A percentile compares a stretch with the other conserved stretches of the same genome.
Evolutionary conservation across 495 filamentous ascomycete species (phyloP).

Genomic region (Amniculicola lignicola): DNA sequence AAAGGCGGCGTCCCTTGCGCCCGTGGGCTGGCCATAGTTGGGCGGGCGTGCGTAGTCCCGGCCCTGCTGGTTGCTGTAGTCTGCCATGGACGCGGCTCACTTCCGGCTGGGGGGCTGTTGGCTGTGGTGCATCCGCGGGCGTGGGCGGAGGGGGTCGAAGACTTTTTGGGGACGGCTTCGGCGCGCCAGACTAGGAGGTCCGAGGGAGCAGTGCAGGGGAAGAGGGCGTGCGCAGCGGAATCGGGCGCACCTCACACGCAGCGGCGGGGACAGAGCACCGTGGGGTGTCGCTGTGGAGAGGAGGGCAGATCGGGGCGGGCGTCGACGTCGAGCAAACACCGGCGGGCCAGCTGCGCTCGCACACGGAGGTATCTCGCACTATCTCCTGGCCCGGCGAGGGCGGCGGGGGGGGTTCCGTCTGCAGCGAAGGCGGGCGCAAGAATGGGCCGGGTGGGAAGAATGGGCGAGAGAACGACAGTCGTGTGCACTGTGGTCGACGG

Average conservation of each 20-base stretch:
- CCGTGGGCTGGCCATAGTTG: slow-evolving; percentile 65
- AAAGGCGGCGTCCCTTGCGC: slow-evolving; percentile 91
- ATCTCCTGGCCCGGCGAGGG: too few species aligned
- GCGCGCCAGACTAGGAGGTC: slow-evolving; percentile 6
- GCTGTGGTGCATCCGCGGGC: slow-evolving; percentile 21
- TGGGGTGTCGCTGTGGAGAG: not conserved
- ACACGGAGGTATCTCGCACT: too few species aligned
- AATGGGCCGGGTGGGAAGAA: not conserved
- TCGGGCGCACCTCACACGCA: not conserved
- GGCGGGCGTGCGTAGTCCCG: slow-evolving; percentile 61
- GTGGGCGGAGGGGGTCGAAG: not conserved
- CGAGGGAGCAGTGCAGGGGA: slow-evolving; percentile 7
- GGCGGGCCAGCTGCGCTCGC: too few species aligned
- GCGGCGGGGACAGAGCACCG: not conserved
- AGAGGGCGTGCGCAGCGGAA: not conserved
- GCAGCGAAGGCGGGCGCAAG: too few species aligned
- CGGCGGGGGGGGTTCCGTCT: too few species aligned
- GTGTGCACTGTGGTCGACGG: not conserved
- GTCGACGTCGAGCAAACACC: too few species aligned
- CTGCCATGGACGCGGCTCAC: slow-evolving; percentile 60
- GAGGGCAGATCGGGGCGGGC: not conserved
- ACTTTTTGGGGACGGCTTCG: slow-evolving; percentile 4
- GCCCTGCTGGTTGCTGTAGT: slow-evolving; percentile 73
- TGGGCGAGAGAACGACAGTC: not conserved
- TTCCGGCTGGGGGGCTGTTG: not conserved